Percentiles rank a stretch among this genome's conserved stretches.
Evolutionary conservation across 2,329 filamentous ascomycete species (phyloP).

Genomic region (Myotisia sp.): DNA sequence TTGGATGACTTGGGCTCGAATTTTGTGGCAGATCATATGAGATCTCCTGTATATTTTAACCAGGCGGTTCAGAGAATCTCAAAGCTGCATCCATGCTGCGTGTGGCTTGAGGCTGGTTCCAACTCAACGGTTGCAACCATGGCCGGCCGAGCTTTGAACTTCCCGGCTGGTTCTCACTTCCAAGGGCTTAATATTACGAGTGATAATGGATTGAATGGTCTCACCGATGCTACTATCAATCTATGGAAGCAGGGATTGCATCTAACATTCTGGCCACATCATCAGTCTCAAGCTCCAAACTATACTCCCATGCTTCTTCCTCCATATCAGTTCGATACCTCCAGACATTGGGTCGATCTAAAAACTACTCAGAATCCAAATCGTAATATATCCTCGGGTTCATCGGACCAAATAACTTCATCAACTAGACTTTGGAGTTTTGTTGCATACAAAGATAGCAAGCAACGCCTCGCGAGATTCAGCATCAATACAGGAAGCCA

Average conservation of each 20-base stretch:
- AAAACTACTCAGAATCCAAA: not conserved
- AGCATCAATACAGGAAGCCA: conserved; percentile 5
- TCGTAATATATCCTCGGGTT: not conserved
- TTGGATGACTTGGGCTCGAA: not conserved
- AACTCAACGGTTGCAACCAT: conserved; percentile 20
- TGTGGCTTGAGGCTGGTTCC: conserved; percentile 34
- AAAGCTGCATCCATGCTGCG: conserved; percentile 14
- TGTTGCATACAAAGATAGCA: not conserved
- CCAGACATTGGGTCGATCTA: conserved; percentile 8
- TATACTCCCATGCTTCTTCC: conserved; percentile 23
- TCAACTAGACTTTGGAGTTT: conserved; percentile 2
- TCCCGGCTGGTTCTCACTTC: not conserved
- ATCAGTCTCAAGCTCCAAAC: conserved; percentile 15
- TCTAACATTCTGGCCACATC: conserved; percentile 28
- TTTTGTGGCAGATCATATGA: conserved; percentile 24
- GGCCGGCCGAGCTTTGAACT: conserved; percentile 17
- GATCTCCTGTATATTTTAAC: conserved; percentile 32
- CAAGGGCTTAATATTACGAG: conserved; percentile 5
- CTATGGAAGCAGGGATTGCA: conserved; percentile 31
- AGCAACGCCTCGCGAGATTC: conserved; percentile 2
- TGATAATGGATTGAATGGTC: conserved; percentile 8
- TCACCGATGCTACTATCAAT: conserved; percentile 17
- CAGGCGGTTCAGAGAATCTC: conserved; percentile 31
- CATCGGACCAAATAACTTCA: not conserved
- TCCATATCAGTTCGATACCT: conserved; percentile 33